Base-by-base conservation (phyloP, 768 basidiomycete species). In the Goffeauzyma gilvescens region DNA sequence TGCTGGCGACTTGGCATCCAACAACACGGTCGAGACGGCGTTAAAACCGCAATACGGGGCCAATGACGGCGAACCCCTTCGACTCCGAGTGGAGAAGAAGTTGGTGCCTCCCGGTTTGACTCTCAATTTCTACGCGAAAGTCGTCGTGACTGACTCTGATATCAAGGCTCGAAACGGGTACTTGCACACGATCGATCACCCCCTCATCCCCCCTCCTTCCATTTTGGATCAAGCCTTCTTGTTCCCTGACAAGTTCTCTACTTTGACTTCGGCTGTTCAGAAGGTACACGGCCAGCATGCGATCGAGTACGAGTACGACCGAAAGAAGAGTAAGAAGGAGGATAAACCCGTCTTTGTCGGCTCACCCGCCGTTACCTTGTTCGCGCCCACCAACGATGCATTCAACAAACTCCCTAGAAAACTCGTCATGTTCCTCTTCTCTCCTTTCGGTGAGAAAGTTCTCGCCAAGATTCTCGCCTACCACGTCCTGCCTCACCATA, bases 391-490 rank as follows among this genome's bases (percentile, higher is more conserved):
- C 49, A 65, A 65, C 50, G 38, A 42, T 8, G 65, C 63, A 6
- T 64, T 63, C 54, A 35, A 65, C 21, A 55, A 51, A 13, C 66
- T 77, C 13, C 76, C 76, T 0, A 52, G 44, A n/a, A 69, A 67
- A 38, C 67, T 77, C 18, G 65, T 64, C 45, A 50, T 68, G 21
- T 77, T 68, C 67, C 63, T 77, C 38, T 76, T 77, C 60, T 76
- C 75, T 4, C 72, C 74, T 1, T 71, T 73, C 42, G 76, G 76
- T 6, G 62, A 66, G 24, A 57, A 50, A 15, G 70, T 61, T 9
- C 48, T 78, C 39, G 68, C 64, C 48, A 76, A 75, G 58, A 44
- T 78, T 15, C 51, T 79, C 12, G 63, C 72, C 33, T 78, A 70
- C 59, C 76, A 79, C 58, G 66, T 73, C 44, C 60, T 73, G 18